phyloP scores from a whole-genome alignment of 768 basidiomycete genomes.

The Phaeotremella skinneri region DNA sequence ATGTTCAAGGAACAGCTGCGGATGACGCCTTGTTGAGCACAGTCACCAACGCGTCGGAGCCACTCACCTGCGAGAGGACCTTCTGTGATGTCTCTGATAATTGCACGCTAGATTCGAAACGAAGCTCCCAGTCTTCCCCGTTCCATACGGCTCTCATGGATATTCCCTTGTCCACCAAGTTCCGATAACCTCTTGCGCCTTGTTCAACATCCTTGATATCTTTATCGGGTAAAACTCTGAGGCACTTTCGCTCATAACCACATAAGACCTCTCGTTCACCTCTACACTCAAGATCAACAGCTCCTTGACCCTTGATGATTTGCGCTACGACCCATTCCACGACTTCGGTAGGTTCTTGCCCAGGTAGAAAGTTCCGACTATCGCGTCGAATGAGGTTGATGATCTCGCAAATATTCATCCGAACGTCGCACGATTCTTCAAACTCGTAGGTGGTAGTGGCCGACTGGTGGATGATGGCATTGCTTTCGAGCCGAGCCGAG shows the following conservation, averaged over 20 bases:
- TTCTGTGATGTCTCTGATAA: no score
- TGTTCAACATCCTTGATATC: no score
- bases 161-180: no score
- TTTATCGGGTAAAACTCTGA: no score
- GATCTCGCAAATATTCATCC: background rate
- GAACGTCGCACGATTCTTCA: background rate
- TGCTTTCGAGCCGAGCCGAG: background rate
- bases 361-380: background rate
- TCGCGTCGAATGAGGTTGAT: background rate
- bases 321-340: background rate
- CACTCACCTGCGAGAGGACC: background rate
- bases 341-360: background rate
- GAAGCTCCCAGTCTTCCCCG: no score
- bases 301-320: background rate
- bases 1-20: background rate
- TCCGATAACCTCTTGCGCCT: no score
- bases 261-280: no score
- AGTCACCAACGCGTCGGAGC: background rate
- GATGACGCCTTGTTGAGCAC: background rate
- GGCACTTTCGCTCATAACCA: no score
- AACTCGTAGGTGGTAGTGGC: background rate
- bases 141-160: no score
- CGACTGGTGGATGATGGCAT: background rate
- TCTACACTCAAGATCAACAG: background rate
- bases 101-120: no score